Conservation (phyloP, 2,329 filamentous ascomycete species). For the Sporothrix pallida region DNA sequence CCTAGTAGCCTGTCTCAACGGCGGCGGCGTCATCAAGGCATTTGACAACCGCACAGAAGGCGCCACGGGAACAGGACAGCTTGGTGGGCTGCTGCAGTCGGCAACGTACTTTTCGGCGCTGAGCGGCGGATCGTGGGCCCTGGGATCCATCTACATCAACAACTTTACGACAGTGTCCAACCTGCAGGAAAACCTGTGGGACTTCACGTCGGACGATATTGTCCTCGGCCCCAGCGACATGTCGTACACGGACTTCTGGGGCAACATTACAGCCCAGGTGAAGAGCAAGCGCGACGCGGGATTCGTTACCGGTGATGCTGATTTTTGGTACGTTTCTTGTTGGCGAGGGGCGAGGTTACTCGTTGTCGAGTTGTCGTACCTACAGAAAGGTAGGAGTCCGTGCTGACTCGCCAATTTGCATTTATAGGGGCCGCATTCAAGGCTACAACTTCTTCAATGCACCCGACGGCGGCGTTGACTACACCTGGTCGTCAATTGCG, state of each 20-base stretch:
- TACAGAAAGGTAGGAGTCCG: too few species aligned
- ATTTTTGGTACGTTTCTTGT: slow-evolving; percentile 8
- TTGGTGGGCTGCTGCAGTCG: not conserved
- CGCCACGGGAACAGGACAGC: not conserved
- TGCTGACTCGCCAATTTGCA: not conserved
- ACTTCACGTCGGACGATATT: not conserved
- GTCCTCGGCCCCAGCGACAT: not conserved
- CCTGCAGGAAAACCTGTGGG: not conserved
- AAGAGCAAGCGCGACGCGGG: slow-evolving; percentile 2
- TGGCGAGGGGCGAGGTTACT: too few species aligned
- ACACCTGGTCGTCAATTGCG: not conserved
- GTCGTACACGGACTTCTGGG: not conserved
- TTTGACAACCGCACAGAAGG: not conserved
- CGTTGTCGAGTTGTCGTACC: not conserved
- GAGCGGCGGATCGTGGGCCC: not conserved
- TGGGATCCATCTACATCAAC: not conserved
- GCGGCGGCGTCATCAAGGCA: not conserved
- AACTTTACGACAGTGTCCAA: slow-evolving; percentile 1
- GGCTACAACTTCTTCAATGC: slow-evolving; percentile 6
- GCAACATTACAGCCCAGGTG: not conserved
- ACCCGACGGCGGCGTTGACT: not conserved
- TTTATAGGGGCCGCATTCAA: not conserved
- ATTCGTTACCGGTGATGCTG: not conserved
- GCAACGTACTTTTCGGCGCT: slow-evolving; percentile 7
- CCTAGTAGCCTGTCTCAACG: not conserved